Evolutionary conservation across 2,329 filamentous ascomycete species (phyloP), one percentile per base, ranked within the genome.

Genomic region (Xylaria sp.): DNA sequence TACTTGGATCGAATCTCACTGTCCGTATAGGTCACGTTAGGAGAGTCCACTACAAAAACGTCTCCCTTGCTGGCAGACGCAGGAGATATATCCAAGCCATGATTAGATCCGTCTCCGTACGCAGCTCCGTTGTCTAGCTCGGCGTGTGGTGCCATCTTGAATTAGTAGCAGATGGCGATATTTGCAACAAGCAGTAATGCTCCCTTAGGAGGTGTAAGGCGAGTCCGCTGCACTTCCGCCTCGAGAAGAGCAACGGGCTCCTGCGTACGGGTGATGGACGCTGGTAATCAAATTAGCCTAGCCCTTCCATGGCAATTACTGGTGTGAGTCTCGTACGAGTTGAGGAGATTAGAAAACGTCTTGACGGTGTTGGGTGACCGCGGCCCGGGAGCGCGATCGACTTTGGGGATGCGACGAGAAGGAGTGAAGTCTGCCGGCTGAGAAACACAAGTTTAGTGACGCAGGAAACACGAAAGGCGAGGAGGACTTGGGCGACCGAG

Each of bases 281-380:
- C 94, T 97, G 81, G 68, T 65, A 63, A 61, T 53, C 66, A 34
- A 39, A 60, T 66, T 70, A 73, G 72, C 66, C 70, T 58, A 72
- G 71, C 65, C 70, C 55, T 30, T 25, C 41, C 48, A 39, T 65
- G 28, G 20, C 80, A 32, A 45, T 15, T 25, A 28, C 1, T 3
- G 30, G n/a, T 13, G 32, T 6, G 32, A 52, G 36, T 10, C 15
- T 7, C 93, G 82, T 88, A 97, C 94, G 94, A 97, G 89, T 96
- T 96, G 76, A 97, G 91, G 78, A 97, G 91, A 85, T 97, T 97
- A 87, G 94, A 95, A 91, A 97, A 97, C 94, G 93, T 97, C 85
- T 93, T 97, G 93, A 88, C 91, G 90, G 83, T 81, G 81, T 78
- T 78, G 71, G 74, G 82, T 83, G 90, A 91, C 84, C 89, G 89